phyloP scores from a whole-genome alignment of 495 filamentous ascomycete genomes.

The Penicillium goetzii region DNA sequence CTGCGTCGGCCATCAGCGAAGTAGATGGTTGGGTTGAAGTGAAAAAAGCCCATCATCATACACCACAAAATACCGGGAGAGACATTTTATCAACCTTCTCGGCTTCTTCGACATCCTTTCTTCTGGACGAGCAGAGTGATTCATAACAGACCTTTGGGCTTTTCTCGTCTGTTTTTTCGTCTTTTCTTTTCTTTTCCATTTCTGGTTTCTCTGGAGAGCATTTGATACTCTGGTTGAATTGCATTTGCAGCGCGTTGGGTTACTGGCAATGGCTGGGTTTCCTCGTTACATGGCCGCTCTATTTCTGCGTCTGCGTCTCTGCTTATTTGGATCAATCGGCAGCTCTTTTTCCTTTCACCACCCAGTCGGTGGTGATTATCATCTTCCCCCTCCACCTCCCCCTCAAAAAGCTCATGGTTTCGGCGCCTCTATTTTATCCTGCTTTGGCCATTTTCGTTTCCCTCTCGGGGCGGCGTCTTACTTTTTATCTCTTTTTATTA shows the following conservation, averaged over 20 bases:
- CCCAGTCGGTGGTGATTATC: conserved; percentile 18
- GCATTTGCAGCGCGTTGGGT: conserved; percentile 39
- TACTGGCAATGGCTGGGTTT: conserved; percentile 33
- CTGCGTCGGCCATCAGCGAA: conserved; percentile 54
- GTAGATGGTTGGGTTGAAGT: conserved; percentile 27
- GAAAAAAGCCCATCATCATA: background rate
- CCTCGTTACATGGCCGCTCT: conserved; percentile 25
- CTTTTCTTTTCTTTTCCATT: conserved; percentile 6
- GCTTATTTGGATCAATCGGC: conserved; percentile 19
- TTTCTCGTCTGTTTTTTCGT: conserved; percentile 14
- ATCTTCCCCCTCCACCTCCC: background rate
- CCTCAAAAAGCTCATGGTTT: conserved; percentile 33
- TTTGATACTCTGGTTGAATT: conserved; percentile 32
- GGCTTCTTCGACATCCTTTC: conserved; percentile 11
- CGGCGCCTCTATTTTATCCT: conserved; percentile 29
- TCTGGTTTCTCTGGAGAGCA: conserved; percentile 19
- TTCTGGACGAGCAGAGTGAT: background rate
- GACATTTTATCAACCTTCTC: background rate
- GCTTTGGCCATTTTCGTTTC: conserved; percentile 17
- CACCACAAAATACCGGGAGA: conserved; percentile 13
- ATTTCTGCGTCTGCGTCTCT: conserved; percentile 17
- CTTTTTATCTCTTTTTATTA: conserved; percentile 23
- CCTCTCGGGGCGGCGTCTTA: conserved; percentile 37
- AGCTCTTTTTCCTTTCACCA: conserved; percentile 14
- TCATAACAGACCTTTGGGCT: background rate